Percentiles rank a stretch among this genome's conserved stretches.
Evolutionary conservation across 768 basidiomycete species (phyloP).

Genomic region (Mycena crocata): DNA sequence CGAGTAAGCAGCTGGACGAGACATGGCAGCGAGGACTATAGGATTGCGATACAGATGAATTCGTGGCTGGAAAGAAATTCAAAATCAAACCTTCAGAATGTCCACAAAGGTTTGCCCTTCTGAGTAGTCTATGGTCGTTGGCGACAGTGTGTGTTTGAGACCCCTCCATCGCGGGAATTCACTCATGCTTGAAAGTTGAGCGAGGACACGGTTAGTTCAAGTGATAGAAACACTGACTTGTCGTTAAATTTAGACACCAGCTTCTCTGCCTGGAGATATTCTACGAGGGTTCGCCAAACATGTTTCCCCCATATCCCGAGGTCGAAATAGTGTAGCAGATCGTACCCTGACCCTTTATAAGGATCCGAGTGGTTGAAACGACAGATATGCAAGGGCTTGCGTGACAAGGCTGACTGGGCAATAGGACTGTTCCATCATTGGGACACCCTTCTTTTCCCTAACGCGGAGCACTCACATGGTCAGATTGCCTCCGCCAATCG

Average conservation of each 20-base stretch:
- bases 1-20: conserved; percentile 41
- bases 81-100: background rate
- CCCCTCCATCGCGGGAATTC: background rate
- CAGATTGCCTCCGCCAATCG: too few relatives aligned
- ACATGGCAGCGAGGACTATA: conserved; percentile 42
- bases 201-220: background rate
- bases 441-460: too few relatives aligned
- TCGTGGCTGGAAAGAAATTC: background rate
- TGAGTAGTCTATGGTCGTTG: background rate
- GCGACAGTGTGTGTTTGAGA: background rate
- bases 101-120: background rate
- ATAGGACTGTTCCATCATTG: too few relatives aligned
- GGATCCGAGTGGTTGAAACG: too few relatives aligned
- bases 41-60: background rate
- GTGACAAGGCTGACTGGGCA: too few relatives aligned
- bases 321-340: conserved; percentile 20
- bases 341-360: conserved; percentile 7
- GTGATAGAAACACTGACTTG: background rate
- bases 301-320: conserved; percentile 15
- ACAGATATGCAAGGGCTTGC: too few relatives aligned
- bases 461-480: too few relatives aligned
- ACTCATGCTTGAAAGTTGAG: background rate
- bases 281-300: conserved; percentile 3
- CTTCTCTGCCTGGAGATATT: background rate
- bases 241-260: conserved; percentile 5